Percentiles rank a stretch among this genome's conserved stretches.
phyloP scores from a whole-genome alignment of 139 green algal species.

The Chlorella sp. region DNA sequence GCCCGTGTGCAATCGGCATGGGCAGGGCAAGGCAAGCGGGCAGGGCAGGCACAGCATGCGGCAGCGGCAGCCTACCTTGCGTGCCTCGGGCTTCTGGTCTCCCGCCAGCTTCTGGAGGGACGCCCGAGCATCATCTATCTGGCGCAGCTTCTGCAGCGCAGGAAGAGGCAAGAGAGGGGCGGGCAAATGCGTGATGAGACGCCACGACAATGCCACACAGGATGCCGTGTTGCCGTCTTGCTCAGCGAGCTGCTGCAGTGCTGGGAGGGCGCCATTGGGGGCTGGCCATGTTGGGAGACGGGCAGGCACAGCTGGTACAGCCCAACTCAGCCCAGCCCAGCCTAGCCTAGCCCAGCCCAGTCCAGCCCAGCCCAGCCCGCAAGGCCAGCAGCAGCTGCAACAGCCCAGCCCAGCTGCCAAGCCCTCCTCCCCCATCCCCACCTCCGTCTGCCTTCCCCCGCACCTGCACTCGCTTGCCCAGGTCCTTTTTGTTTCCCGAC shows the following conservation, averaged over 20 bases:
- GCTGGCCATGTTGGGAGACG: too few relatives aligned
- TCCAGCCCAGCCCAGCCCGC: too few relatives aligned
- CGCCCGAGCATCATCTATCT: background rate
- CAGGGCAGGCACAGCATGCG: background rate
- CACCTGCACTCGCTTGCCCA: slow-evolving; percentile 28
- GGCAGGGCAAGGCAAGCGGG: background rate
- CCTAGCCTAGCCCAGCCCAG: too few relatives aligned
- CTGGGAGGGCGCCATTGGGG: too few relatives aligned
- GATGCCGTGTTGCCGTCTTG: background rate
- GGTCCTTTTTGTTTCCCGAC: slow-evolving; percentile 43
- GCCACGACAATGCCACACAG: background rate
- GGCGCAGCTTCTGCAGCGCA: slow-evolving; percentile 13
- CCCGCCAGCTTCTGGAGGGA: background rate
- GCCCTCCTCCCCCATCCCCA: background rate
- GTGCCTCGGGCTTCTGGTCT: background rate
- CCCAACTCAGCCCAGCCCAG: background rate
- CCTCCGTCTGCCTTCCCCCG: background rate
- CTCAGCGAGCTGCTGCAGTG: background rate
- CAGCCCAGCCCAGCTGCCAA: too few relatives aligned
- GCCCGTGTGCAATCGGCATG: background rate
- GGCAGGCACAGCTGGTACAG: background rate
- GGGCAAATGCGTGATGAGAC: background rate
- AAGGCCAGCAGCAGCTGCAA: too few relatives aligned
- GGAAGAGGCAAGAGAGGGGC: background rate
- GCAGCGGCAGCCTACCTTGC: background rate